Evolutionary conservation across 352 stramenopile genomes (phyloP), one percentile per base, ranked within the genome.

Genomic region (Phytophthora litchii): DNA sequence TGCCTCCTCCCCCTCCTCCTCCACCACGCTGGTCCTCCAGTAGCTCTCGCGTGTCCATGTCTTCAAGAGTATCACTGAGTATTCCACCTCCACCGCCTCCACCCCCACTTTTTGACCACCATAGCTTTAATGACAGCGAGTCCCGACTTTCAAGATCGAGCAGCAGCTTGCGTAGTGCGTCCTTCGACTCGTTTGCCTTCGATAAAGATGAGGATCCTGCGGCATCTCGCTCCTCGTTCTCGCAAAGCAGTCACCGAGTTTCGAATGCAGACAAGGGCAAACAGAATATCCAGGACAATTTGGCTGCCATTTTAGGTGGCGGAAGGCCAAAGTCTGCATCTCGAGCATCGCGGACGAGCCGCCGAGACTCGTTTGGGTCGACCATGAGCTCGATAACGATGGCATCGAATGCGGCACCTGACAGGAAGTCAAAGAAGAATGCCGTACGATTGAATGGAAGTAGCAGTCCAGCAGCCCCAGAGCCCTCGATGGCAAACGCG

Each of bases 291-390:
- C 79, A 90, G n/a, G 72, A 73, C 43, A 89, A 67, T 56, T 54
- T 91, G 17, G 82, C 82, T 17, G 74, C 82, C 16, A 89, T 91
- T 57, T 61, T 91, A 20, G 77, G 76, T 27, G 76, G 79, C n/a
- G 61, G 74, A 21, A 72, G 69, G 7, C 42, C 68, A n/a, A 63
- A 68, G 49, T 64, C 59, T 51, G 10, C 19, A 11, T 50, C 65
- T 36, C 62, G 56, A 50, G 57, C 61, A 11, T 70, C 60, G 41
- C 60, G 55, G 16, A 60, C 51, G 12, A 70, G 53, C 29, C 46
- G 23, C 17, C 76, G 75, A 38, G 78, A 89, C 46, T 89, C 82
- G 35, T 79, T 86, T 45, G 74, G 80, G n/a, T 89, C 74, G 2
- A 72, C 59, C 0, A 64, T 56, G 21, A 81, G 67, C 36, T 67